These are phyloP conservation scores for Hanseniaspora vineae DNA, from an alignment of 805 yeast genomes.

Conservation along the genomic window DNA sequence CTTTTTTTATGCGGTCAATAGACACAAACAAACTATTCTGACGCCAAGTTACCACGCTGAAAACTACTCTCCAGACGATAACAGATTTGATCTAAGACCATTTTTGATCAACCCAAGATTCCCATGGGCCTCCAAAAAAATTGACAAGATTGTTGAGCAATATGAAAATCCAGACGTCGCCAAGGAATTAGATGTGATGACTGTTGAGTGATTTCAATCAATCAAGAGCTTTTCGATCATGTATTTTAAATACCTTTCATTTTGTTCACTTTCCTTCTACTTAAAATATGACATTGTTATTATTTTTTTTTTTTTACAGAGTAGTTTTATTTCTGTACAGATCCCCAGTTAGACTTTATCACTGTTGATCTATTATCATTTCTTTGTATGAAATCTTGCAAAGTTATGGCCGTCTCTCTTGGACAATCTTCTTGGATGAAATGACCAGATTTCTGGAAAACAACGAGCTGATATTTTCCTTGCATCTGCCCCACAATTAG, in stretches of 20 bases:
- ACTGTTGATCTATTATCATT: constrained; percentile 24
- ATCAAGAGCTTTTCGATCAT: no score
- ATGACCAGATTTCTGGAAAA: constrained; percentile 76
- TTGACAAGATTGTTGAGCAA: constrained; percentile 64
- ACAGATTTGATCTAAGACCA: constrained; percentile 93
- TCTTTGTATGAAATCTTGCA: constrained; percentile 33
- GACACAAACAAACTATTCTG: constrained; percentile 95
- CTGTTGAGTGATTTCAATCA: constrained; percentile 1
- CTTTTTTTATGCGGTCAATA: constrained; percentile 85
- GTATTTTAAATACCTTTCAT: neutral
- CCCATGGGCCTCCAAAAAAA: constrained; percentile 80
- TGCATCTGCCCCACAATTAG: constrained; percentile 96
- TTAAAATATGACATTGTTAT: no score
- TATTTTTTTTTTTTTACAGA: neutral
- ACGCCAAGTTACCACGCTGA: constrained; percentile 98
- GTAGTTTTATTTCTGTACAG: constrained; percentile 1
- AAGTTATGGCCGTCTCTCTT: constrained; percentile 43
- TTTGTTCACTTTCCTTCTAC: no score
- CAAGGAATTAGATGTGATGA: constrained; percentile 16
- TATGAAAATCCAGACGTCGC: constrained; percentile 20
- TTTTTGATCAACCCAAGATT: constrained; percentile 83
- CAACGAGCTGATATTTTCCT: constrained; percentile 84
- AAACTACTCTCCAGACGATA: constrained; percentile 96
- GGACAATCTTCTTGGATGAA: constrained; percentile 93
- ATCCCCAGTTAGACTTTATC: constrained; percentile 30